Percentiles rank a stretch among this genome's conserved stretches.
phyloP scores from a whole-genome alignment of 495 filamentous ascomycete genomes.

The Podospora appendiculata region DNA sequence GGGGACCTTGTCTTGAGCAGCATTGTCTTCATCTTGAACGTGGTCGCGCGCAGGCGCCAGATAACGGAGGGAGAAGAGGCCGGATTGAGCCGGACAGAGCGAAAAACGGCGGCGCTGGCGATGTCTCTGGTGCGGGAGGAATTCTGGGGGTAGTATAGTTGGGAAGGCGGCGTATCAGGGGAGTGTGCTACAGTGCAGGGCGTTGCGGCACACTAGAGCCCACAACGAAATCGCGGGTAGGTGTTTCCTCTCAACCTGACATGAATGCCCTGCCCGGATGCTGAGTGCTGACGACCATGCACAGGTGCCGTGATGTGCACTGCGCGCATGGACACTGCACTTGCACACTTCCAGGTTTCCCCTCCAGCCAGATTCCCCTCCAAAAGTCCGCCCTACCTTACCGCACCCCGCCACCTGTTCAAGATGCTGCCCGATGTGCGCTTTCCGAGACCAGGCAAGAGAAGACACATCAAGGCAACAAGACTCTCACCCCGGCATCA shows the following conservation, averaged over 20 bases:
- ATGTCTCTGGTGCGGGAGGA: too few relatives aligned
- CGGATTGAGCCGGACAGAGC: slow-evolving; percentile 7
- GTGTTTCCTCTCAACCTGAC: neutral
- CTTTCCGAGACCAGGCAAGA: neutral
- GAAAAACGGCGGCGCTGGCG: neutral
- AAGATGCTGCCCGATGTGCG: neutral
- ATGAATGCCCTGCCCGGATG: neutral
- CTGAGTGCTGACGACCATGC: neutral
- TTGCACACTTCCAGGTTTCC: slow-evolving; percentile 2
- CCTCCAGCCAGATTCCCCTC: slow-evolving; percentile 1
- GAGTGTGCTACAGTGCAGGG: neutral
- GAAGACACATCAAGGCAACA: too few relatives aligned
- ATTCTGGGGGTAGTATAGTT: too few relatives aligned
- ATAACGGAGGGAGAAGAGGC: neutral
- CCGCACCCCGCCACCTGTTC: slow-evolving; percentile 25
- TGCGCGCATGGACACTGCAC: slow-evolving; percentile 15
- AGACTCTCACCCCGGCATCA: too few relatives aligned
- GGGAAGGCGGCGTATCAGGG: neutral
- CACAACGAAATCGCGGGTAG: slow-evolving; percentile 17
- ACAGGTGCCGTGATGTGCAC: slow-evolving; percentile 17
- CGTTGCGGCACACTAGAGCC: slow-evolving; percentile 22
- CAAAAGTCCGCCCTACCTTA: neutral
- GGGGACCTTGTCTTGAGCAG: slow-evolving; percentile 47
- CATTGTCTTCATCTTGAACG: slow-evolving; percentile 30
- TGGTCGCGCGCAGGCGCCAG: slow-evolving; percentile 6